These are phyloP conservation scores for Silene latifolia DNA, from an alignment of 148 eudicot species.

Conservation along the genomic window DNA sequence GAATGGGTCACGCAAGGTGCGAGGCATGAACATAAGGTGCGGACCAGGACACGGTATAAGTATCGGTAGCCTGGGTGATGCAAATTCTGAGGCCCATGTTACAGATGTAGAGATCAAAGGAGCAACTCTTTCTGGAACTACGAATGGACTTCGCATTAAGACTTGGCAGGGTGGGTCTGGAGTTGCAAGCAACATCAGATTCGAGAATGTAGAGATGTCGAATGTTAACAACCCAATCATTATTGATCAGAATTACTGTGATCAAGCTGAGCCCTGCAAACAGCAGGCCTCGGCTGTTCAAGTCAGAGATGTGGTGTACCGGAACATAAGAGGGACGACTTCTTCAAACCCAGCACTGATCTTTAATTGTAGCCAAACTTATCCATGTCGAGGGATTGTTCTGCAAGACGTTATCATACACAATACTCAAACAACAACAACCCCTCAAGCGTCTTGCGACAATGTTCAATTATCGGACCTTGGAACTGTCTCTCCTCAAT, in stretches of 20 bases:
- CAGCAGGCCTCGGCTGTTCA: conserved; percentile 55
- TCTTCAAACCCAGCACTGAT: conserved; percentile 39
- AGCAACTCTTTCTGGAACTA: conserved; percentile 52
- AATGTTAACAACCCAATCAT: conserved; percentile 68
- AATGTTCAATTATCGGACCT: conserved; percentile 34
- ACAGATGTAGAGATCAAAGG: conserved; percentile 57
- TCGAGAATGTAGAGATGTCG: conserved; percentile 43
- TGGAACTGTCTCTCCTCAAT: conserved; percentile 46
- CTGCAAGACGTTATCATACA: conserved; percentile 37
- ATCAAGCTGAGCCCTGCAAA: conserved; percentile 47
- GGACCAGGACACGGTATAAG: conserved; percentile 91
- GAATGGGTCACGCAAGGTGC: conserved; percentile 46
- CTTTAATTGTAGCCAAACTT: conserved; percentile 49
- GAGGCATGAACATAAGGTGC: conserved; percentile 44
- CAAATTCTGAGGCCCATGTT: conserved; percentile 50
- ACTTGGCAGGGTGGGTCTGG: conserved; percentile 94
- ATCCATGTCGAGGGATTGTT: conserved; percentile 54
- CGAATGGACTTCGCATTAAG: conserved; percentile 76
- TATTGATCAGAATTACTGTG: conserved; percentile 74
- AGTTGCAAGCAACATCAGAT: conserved; percentile 58
- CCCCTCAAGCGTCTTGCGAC: conserved; percentile 45
- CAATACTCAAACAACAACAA: conserved; percentile 6
- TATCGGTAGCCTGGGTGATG: conserved; percentile 74
- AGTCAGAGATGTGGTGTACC: conserved; percentile 51
- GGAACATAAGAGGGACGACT: conserved; percentile 68